Conservation (phyloP, 441 rosid species). For the Aquilaria agallochum region DNA sequence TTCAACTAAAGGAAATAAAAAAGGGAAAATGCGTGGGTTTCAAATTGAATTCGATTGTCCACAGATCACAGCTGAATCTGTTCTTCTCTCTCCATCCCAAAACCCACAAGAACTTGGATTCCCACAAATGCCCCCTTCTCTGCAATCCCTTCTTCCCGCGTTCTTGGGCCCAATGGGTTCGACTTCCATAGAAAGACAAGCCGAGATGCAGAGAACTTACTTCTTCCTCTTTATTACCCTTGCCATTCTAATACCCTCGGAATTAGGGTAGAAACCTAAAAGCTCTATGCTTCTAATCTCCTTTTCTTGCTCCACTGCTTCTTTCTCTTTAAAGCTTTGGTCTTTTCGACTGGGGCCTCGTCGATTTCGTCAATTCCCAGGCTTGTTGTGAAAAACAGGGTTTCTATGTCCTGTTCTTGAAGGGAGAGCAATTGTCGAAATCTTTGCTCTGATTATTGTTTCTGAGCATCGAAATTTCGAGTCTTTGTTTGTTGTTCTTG, state of each 20-base stretch:
- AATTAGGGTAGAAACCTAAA: too few species aligned
- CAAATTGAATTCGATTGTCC: conserved; percentile 25
- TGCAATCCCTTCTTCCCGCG: conserved; percentile 10
- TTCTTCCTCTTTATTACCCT: conserved; percentile 1
- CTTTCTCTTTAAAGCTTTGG: background rate
- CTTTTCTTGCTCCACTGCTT: conserved; percentile 3
- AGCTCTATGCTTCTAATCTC: background rate
- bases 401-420: too few species aligned
- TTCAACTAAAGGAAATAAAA: conserved; percentile 2
- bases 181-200: conserved; percentile 18
- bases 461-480: background rate
- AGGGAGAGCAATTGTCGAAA: too few species aligned
- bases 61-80: conserved; percentile 20
- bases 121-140: conserved; percentile 37
- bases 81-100: conserved; percentile 14
- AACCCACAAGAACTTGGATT: conserved; percentile 6
- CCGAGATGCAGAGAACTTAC: background rate
- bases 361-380: background rate
- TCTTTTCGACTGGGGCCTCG: too few species aligned
- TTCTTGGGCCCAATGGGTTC: conserved; percentile 35
- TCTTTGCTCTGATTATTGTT: too few species aligned
- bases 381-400: background rate
- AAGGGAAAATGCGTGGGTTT: conserved; percentile 12
- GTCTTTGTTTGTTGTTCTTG: background rate
- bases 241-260: background rate